Conservation (phyloP, 176 grass and related monocot species). For the Triticum dicoccoides region DNA sequence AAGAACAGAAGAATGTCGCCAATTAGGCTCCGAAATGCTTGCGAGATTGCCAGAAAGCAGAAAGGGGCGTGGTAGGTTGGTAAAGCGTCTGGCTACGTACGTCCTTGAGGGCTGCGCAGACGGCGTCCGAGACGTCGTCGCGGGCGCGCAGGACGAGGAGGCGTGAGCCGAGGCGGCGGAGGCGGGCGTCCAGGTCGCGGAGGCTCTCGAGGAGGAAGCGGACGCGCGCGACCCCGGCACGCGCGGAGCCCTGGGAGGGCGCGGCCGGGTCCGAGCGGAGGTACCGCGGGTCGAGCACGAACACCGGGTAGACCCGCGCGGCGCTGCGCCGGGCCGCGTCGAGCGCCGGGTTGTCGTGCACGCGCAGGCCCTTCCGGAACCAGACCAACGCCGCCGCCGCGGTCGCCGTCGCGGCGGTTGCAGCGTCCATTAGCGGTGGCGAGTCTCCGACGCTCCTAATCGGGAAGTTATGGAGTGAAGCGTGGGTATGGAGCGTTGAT, state of each 20-base stretch:
- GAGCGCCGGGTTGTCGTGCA: slow-evolving; percentile 93
- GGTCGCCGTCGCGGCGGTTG: slow-evolving; percentile 30
- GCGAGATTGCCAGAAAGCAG: neutral
- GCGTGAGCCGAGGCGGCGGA: slow-evolving; percentile 62
- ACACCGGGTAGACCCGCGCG: slow-evolving; percentile 71
- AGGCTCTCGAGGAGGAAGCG: slow-evolving; percentile 91
- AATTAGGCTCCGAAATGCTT: slow-evolving; percentile 1
- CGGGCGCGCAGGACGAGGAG: slow-evolving; percentile 67
- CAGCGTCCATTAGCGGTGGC: slow-evolving; percentile 24
- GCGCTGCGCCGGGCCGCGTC: slow-evolving; percentile 43
- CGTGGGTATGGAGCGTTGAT: neutral
- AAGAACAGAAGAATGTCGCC: neutral
- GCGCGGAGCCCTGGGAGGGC: slow-evolving; percentile 66
- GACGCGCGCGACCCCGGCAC: slow-evolving; percentile 55
- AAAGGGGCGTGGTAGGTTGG: neutral
- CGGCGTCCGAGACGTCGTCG: slow-evolving; percentile 48
- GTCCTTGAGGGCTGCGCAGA: slow-evolving; percentile 69
- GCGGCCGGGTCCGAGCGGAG: slow-evolving; percentile 58
- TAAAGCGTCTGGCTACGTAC: slow-evolving; percentile 29
- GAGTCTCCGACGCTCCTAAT: neutral
- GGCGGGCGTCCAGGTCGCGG: slow-evolving; percentile 64
- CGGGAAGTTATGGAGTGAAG: neutral
- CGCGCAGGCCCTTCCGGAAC: slow-evolving; percentile 84
- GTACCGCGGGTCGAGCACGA: slow-evolving; percentile 83
- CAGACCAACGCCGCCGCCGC: slow-evolving; percentile 62